Conservation (phyloP, 2,329 filamentous ascomycete species). For the Pseudogymnoascus sp. region DNA sequence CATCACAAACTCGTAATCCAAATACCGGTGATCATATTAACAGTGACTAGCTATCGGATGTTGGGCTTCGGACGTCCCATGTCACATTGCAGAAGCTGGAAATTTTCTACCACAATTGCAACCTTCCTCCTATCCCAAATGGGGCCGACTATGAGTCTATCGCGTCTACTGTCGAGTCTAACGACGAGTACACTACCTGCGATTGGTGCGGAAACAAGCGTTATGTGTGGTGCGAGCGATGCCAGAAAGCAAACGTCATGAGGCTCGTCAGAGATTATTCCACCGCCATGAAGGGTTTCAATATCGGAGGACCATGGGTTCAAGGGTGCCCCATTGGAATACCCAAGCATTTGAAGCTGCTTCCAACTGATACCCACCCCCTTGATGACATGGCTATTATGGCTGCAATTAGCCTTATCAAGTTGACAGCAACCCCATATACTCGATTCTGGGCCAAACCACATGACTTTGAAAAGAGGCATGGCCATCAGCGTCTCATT, state of each 20-base stretch:
- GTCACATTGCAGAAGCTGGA: slow-evolving; percentile 9
- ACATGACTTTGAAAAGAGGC: slow-evolving; percentile 11
- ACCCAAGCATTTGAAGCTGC: slow-evolving; percentile 13
- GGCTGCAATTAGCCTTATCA: slow-evolving; percentile 26
- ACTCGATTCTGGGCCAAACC: not conserved
- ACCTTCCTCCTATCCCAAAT: not conserved
- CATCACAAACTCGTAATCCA: not conserved
- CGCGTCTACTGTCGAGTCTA: not conserved
- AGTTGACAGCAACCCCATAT: slow-evolving; percentile 18
- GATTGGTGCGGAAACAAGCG: not conserved
- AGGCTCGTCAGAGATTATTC: slow-evolving; percentile 4
- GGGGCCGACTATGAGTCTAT: not conserved
- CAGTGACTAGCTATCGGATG: not conserved
- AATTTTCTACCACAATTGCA: slow-evolving; percentile 6
- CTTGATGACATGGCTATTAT: slow-evolving; percentile 27
- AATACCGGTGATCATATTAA: not conserved
- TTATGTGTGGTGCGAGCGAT: slow-evolving; percentile 1
- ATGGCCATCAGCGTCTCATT: slow-evolving; percentile 19
- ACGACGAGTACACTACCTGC: not conserved
- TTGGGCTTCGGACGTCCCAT: not conserved
- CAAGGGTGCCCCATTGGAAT: not conserved
- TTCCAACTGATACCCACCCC: slow-evolving; percentile 27
- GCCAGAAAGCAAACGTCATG: not conserved
- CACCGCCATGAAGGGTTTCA: slow-evolving; percentile 2
- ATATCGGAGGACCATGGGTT: not conserved